Base-by-base conservation (phyloP, 306 rosid genomes). In the Senna tora region DNA sequence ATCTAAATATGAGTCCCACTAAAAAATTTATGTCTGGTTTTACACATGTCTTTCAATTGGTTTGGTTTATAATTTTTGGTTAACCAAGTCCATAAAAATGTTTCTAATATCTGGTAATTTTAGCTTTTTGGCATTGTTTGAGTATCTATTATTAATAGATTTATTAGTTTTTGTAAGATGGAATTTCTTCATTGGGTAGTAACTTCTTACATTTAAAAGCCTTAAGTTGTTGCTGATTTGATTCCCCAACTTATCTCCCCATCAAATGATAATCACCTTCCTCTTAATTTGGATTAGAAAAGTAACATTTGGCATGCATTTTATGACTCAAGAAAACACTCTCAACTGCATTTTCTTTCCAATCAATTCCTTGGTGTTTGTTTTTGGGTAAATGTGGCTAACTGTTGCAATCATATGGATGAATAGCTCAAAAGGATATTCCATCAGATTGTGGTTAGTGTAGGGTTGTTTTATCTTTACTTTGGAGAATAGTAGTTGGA, bases 241-340 rank as follows among this genome's bases (percentile, higher is more conserved):
- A 81, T 70, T 67, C 71, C 46, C 63, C 50, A 76, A 71, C 84
- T 51, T 55, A 76, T 75, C 65, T 49, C 53, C 59, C 38, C 9
- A 4, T 10, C 28, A 15, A 60, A 45, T 80, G 76, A 78, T 81
- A 30, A 74, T 55, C 50, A 69, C 63, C 89, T 84, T 82, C 42
- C 53, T 49, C 85, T 72, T 61, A 76, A 72, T 73, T 65, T 49
- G 69, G 81, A 77, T 69, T 49, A 66, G 81, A 85, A 69, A 54
- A 66, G 63, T n/a, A n/a, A n/a, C n/a, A n/a, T n/a, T n/a, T n/a
- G n/a, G n/a, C n/a, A n/a, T n/a, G n/a, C n/a, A n/a, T n/a, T n/a
- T n/a, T n/a, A n/a, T n/a, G n/a, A n/a, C n/a, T n/a, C 67, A 46
- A 7, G 53, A 69, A 16, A 73, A 62, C 50, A 8, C 1, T 77